Percentiles rank a stretch among this genome's conserved stretches.
These are phyloP conservation scores for Mucor lusitanicus DNA, from an alignment of 371 early-diverging fungal genomes.

Conservation along the genomic window DNA sequence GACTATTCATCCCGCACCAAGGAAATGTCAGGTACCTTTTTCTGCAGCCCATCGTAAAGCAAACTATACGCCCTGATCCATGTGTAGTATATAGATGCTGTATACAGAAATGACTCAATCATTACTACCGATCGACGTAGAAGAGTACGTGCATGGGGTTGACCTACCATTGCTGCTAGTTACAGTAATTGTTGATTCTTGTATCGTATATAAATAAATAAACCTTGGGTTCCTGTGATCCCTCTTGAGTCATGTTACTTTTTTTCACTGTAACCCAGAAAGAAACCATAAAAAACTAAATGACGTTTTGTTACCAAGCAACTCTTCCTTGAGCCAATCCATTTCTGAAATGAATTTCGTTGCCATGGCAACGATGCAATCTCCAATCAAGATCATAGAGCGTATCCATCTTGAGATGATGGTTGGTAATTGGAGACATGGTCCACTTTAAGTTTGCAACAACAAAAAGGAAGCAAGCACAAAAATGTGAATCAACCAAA, in stretches of 20 bases:
- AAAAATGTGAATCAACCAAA: conserved; percentile 3
- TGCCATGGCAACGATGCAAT: neutral
- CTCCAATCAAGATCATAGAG: neutral
- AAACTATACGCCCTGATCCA: conserved; percentile 72
- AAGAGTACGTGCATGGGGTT: conserved; percentile 72
- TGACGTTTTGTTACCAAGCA: conserved; percentile 21
- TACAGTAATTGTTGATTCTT: neutral
- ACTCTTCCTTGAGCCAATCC: neutral
- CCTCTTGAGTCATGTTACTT: conserved; percentile 20
- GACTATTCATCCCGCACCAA: conserved; percentile 62
- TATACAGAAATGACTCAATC: conserved; percentile 75
- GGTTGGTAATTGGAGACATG: neutral
- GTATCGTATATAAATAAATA: neutral
- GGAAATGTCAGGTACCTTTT: conserved; percentile 74
- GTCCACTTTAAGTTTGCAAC: neutral
- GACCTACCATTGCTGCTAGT: conserved; percentile 13
- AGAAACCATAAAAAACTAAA: conserved; percentile 1
- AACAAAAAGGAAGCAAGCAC: neutral
- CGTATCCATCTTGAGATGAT: neutral
- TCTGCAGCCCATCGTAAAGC: conserved; percentile 76
- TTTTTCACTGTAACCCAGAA: conserved; percentile 14
- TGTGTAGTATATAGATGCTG: conserved; percentile 57
- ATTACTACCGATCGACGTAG: conserved; percentile 84
- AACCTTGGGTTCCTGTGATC: conserved; percentile 14
- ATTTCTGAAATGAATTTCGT: neutral